Evolutionary conservation across 2,329 filamentous ascomycete species (phyloP), one percentile per base, ranked within the genome.

Genomic region (Cladosporium velox): DNA sequence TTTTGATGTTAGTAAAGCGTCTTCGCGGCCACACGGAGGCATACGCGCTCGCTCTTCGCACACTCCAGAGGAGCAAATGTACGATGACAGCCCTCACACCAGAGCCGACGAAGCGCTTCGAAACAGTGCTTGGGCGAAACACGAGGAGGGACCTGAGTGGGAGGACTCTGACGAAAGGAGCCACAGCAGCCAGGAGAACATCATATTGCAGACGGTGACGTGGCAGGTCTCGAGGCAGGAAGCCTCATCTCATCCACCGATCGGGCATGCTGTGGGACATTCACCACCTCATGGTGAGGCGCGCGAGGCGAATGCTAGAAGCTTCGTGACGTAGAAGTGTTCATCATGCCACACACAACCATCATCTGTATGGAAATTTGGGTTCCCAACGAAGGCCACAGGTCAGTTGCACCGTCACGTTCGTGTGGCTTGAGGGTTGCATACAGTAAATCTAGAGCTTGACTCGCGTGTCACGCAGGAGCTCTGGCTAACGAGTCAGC

Each of bases 201-300:
- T 59, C 49, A 67, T 62, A 7, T 62, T 52, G 21, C 66, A 58
- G 6, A 67, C 52, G 14, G 63, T 67, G 12, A 65, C 34, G 15
- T 67, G 65, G 51, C 60, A 65, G 14, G 55, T 59, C 18, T 67
- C 66, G 15, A 59, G 47, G 3, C 65, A 38, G 8, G 63, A 63
- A 44, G 26, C 12, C 38, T 4, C 32, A 35, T 28, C 32, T 21
- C 34, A 5, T 35, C 30, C 35, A 12, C 30, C 55, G 21, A 38
- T 47, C n/a, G 55, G 34, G 55, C 14, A 21, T n/a, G n/a, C 4
- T 10, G 41, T 3, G 7, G 7, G 8, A n/a, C 8, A 21, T 21
- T 8, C 41, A 21, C n/a, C 41, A 21, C 41, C 41, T 47, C 41
- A 24, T 5, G n/a, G n/a, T 21, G 41, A 47, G 41, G n/a, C 41